These are phyloP conservation scores for Canavalia ensiformis DNA, from an alignment of 306 rosid species.

Conservation along the genomic window DNA sequence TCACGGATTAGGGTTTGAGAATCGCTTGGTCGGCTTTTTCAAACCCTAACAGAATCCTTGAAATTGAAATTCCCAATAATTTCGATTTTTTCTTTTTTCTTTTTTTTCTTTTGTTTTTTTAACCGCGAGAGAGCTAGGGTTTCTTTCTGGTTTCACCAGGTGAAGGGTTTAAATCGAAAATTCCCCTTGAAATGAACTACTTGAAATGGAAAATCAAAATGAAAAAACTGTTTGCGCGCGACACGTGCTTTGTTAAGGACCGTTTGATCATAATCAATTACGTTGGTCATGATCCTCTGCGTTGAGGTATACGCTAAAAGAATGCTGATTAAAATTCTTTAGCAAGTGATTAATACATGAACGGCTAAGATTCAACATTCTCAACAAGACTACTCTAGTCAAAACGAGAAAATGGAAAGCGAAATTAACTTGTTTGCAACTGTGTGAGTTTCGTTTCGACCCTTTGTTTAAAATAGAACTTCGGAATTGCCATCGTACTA, in stretches of 20 bases:
- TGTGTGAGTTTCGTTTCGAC: not conserved
- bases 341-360: not conserved
- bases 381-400: not conserved
- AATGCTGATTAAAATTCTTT: not conserved
- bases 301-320: not conserved
- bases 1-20: constrained; percentile 63
- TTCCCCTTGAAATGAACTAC: not conserved
- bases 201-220: constrained; percentile 25
- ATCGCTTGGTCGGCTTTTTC: constrained; percentile 49
- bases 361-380: not conserved
- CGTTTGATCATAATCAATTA: constrained; percentile 34
- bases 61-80: constrained; percentile 52
- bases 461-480: not conserved
- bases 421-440: not conserved
- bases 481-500: not conserved
- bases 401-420: constrained; percentile 24
- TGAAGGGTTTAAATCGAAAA: constrained; percentile 29
- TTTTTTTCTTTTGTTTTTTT: constrained; percentile 41
- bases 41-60: constrained; percentile 71
- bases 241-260: constrained; percentile 40
- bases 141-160: constrained; percentile 53
- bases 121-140: constrained; percentile 84
- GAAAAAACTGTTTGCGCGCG: not conserved
- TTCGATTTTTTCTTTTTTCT: constrained; percentile 26
- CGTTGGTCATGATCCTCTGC: not conserved